Conservation (phyloP, 176 grass and related monocot genomes). For the Oryza nivara region DNA sequence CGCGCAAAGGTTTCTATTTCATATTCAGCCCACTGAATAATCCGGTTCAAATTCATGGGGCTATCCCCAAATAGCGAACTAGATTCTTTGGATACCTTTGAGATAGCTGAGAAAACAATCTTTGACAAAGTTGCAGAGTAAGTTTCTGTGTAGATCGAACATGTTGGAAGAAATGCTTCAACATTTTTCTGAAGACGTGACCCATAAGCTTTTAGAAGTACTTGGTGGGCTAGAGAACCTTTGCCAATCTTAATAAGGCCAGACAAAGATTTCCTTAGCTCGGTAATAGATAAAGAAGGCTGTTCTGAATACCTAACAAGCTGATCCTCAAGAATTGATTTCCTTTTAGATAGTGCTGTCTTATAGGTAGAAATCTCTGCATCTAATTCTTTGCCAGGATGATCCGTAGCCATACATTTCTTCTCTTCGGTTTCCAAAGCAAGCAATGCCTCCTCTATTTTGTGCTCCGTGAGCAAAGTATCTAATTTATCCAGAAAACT, state of each 20-base stretch:
- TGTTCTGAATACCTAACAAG: slow-evolving; percentile 75
- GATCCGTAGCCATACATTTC: slow-evolving; percentile 47
- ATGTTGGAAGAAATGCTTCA: slow-evolving; percentile 78
- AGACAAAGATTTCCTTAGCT: slow-evolving; percentile 70
- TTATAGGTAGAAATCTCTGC: slow-evolving; percentile 59
- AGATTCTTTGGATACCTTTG: slow-evolving; percentile 71
- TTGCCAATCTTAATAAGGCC: slow-evolving; percentile 83
- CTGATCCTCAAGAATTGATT: slow-evolving; percentile 78
- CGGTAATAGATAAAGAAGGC: slow-evolving; percentile 66
- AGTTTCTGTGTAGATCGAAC: slow-evolving; percentile 80
- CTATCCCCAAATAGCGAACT: slow-evolving; percentile 72
- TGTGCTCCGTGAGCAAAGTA: slow-evolving; percentile 74
- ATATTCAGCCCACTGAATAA: slow-evolving; percentile 83
- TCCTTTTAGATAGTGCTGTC: slow-evolving; percentile 64
- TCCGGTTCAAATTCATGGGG: slow-evolving; percentile 61
- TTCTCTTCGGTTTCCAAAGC: slow-evolving; percentile 75
- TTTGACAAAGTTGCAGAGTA: slow-evolving; percentile 87
- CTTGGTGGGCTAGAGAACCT: slow-evolving; percentile 77
- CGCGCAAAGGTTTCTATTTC: slow-evolving; percentile 83
- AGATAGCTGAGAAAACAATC: slow-evolving; percentile 91
- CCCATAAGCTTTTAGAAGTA: slow-evolving; percentile 79
- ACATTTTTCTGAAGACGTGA: slow-evolving; percentile 71
- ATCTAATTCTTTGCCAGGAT: slow-evolving; percentile 59
- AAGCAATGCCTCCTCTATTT: slow-evolving; percentile 75
- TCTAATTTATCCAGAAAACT: slow-evolving; percentile 82